Percentiles rank a stretch among this genome's conserved stretches.
Conservation (phyloP, 2,329 filamentous ascomycete species). For the Trichoderma sp. region DNA sequence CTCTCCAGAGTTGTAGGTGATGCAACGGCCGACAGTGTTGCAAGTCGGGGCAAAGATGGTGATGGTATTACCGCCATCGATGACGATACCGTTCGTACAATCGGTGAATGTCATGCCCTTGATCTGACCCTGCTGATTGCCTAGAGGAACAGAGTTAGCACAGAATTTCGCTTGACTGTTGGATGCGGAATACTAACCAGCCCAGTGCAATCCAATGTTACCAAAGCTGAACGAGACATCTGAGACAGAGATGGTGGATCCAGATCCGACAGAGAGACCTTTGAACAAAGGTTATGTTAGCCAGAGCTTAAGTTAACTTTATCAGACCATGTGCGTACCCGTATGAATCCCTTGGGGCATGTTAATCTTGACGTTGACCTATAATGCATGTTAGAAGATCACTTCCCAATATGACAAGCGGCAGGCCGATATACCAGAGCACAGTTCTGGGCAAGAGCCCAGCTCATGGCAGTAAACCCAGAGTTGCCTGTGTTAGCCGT, state of each 20-base stretch:
- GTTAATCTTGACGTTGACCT: conserved; percentile 28
- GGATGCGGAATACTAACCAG: conserved; percentile 13
- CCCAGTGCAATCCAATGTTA: conserved; percentile 30
- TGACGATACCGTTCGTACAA: conserved; percentile 20
- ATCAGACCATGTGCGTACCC: conserved; percentile 11
- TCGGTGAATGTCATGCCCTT: conserved; percentile 23
- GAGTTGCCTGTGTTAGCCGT: conserved; percentile 26
- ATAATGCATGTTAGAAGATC: neutral
- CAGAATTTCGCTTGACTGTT: no score
- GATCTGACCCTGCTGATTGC: conserved; percentile 24
- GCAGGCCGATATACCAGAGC: conserved; percentile 22
- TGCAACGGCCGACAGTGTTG: conserved; percentile 23
- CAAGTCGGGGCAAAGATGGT: conserved; percentile 23
- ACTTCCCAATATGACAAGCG: neutral
- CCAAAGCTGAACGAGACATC: conserved; percentile 29
- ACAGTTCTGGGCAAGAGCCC: conserved; percentile 30
- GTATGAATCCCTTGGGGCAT: conserved; percentile 27
- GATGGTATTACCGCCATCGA: conserved; percentile 21
- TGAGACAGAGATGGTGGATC: conserved; percentile 29
- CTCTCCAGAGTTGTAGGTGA: conserved; percentile 21
- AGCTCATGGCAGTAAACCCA: conserved; percentile 28
- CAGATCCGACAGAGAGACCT: conserved; percentile 23
- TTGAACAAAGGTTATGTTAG: neutral
- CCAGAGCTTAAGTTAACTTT: neutral
- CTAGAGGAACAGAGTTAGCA: neutral